Base-by-base conservation (phyloP, 768 basidiomycete genomes). In the Kwoniella sp. region DNA sequence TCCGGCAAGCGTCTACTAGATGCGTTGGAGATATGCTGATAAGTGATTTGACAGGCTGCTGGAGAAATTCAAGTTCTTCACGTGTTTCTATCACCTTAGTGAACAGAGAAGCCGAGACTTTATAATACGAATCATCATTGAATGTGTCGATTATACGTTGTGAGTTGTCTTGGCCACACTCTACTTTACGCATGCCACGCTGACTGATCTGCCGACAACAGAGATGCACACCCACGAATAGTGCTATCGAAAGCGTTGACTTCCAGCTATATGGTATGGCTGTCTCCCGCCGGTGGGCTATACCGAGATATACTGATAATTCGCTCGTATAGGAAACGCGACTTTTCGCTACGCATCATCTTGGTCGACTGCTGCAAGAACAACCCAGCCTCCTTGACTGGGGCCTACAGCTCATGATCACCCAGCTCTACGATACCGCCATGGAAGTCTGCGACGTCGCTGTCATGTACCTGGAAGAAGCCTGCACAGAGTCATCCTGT, bases 241-340 rank as follows among this genome's bases (percentile, higher is more conserved):
- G 88, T 99, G 13, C 81, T 99, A 23, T 92, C 92, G 17, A 98
- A 97, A 76, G 92, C 94, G 0, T 83, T 99, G 55, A 97, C 95
- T 0, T 97, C 95, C 0, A 92, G 88, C 77, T 93, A 93, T 81
- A 89, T 89, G 82, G 92, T 90, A 69, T 47, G 83, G 58, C 20
- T 5, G 59, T 23, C 23, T 53, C 51, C 38, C 57, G n/a, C 45
- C 15, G 12, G 31, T 37, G 7, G 9, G 17, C 22, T 22, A 20
- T 17, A 30, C 5, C 47, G 7, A 23, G 5, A 13, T 57, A n/a
- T 34, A n/a, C n/a, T 34, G 29, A 2, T 25, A 11, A 52, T 23
- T 52, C 51, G 41, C 20, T 37, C n/a, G 23, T n/a, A 20, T 70
- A 94, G 91, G 90, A 92, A 72, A 88, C 94, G 61, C 88, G 95